These are phyloP conservation scores for Plenodomus lindquistii DNA, from an alignment of 2,329 filamentous ascomycete species.

Conservation along the genomic window DNA sequence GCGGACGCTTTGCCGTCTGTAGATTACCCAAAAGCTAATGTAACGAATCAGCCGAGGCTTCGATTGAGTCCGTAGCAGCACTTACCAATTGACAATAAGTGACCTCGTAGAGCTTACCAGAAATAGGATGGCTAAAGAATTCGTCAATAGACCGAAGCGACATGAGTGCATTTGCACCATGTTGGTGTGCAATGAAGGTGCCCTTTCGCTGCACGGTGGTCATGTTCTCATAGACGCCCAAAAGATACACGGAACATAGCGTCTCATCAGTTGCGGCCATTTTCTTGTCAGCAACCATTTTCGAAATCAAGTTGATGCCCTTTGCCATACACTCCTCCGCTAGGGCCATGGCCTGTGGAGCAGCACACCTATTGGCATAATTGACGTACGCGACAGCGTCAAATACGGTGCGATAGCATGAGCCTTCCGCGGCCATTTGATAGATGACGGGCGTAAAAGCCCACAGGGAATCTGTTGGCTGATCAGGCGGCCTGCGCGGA, in stretches of 20 bases:
- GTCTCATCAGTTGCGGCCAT: constrained; percentile 25
- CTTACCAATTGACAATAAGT: constrained; percentile 31
- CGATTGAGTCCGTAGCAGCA: background rate
- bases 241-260: constrained; percentile 32
- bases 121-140: constrained; percentile 28
- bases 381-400: constrained; percentile 36
- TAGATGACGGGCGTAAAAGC: constrained; percentile 35
- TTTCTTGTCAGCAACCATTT: constrained; percentile 26
- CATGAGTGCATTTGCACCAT: constrained; percentile 34
- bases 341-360: constrained; percentile 23
- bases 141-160: constrained; percentile 29
- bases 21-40: constrained; percentile 32
- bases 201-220: constrained; percentile 22
- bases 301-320: constrained; percentile 26
- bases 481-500: constrained; percentile 15
- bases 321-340: constrained; percentile 29
- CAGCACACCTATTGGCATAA: constrained; percentile 30
- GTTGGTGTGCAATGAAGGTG: constrained; percentile 29
- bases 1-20: constrained; percentile 27
- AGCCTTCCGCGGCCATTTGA: constrained; percentile 20
- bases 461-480: constrained; percentile 29
- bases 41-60: background rate
- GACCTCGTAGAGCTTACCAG: constrained; percentile 33
- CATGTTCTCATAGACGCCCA: constrained; percentile 39
- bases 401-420: constrained; percentile 26